Base-by-base conservation (phyloP, 768 basidiomycete species). In the Amanita muscaria region DNA sequence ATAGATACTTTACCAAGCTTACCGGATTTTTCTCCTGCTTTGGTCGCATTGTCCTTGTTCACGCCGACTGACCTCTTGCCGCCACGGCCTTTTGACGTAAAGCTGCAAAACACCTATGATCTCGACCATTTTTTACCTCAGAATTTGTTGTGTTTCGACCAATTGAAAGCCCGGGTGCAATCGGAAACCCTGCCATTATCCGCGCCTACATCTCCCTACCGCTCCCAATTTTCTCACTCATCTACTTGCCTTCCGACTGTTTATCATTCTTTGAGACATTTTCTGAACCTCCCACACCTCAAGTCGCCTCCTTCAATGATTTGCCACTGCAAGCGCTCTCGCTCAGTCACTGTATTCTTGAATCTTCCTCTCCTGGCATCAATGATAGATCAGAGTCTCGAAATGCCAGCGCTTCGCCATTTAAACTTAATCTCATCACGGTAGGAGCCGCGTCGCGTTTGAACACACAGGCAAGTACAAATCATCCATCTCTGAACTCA, bases 41-140 rank as follows among this genome's bases (percentile, higher is more conserved):
- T 83, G 23, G 80, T 75, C 2, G 72, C 80, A 12, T 84, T 82
- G 30, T 75, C 79, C 14, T 70, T 87, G 15, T 63, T 86, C 47
- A 88, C 85, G 0, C 84, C 85, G 1, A 80, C 82, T 31, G 83
- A 86, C 53, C 66, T 81, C 40, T 85, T 83, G 11, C 85, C 84
- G 21, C 73, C 76, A 42, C 74, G 73, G 41, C 58, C 72, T 12
- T 78, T 80, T 54, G 79, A 83, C 51, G 56, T 70, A 42, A 83
- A 72, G 58, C 55, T 74, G 34, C 66, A 73, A 49, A 64, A 72
- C 34, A 65, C 74, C 22, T 78, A 76, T 52, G 81, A 83, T 38
- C 40, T 63, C 52, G 49, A 61, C 45, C 61, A 70, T 49, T 79
- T 63, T 60, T 65, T 63, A 58, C 63, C 68, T 4, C 73, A 72